Percentiles rank a stretch among this genome's conserved stretches.
phyloP scores from a whole-genome alignment of 2,329 filamentous ascomycete species.

The Monilinia polystroma region DNA sequence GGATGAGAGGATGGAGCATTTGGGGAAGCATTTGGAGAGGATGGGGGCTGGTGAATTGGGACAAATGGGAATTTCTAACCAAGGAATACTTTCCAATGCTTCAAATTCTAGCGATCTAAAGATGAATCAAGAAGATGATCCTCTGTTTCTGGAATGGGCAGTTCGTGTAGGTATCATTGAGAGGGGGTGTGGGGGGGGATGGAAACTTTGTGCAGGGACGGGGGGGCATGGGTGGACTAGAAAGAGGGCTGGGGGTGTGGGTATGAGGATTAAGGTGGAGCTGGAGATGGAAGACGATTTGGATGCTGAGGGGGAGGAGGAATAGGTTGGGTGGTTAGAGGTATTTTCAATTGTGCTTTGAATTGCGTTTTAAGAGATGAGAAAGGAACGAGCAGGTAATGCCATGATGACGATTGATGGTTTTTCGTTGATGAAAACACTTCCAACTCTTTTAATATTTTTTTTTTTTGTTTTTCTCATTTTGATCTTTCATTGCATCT shows the following conservation, averaged over 20 bases:
- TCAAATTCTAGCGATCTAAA: neutral
- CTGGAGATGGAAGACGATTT: slow-evolving; percentile 24
- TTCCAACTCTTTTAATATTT: no score
- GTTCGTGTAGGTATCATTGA: slow-evolving; percentile 29
- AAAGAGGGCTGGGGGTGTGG: neutral
- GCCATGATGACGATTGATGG: no score
- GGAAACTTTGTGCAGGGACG: neutral
- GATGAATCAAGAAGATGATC: slow-evolving; percentile 27
- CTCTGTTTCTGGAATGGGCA: slow-evolving; percentile 32
- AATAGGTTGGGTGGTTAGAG: neutral
- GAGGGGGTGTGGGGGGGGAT: slow-evolving; percentile 20
- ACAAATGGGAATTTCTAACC: no score
- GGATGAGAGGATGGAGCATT: slow-evolving; percentile 85
- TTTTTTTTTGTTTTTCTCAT: no score
- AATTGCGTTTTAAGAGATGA: no score
- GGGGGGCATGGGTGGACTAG: neutral
- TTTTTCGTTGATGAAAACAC: no score
- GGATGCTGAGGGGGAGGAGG: slow-evolving; percentile 33
- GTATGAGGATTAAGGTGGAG: neutral
- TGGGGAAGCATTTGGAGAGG: slow-evolving; percentile 74
- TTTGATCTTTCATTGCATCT: no score
- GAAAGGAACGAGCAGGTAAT: no score
- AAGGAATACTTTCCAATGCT: neutral
- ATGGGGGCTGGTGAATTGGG: slow-evolving; percentile 35
- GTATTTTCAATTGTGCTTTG: no score